Conservation (phyloP, 2,329 filamentous ascomycete genomes). For the Botrytis elliptica region DNA sequence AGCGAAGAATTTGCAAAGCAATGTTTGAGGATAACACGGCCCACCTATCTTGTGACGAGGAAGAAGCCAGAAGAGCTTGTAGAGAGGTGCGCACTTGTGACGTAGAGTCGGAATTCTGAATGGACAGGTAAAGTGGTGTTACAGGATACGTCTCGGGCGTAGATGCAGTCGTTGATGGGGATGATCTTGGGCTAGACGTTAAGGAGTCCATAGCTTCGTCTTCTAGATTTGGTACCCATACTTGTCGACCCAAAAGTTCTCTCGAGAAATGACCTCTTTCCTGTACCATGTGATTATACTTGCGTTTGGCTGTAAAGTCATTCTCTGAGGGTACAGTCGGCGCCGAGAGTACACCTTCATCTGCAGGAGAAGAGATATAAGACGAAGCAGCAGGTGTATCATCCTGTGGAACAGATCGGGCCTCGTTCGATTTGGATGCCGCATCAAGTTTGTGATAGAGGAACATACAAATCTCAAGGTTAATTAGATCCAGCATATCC, state of each 20-base stretch:
- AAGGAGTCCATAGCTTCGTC: slow-evolving; percentile 28
- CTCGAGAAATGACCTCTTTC: slow-evolving; percentile 32
- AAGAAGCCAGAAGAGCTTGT: slow-evolving; percentile 37
- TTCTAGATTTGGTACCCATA: slow-evolving; percentile 33
- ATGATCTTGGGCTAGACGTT: slow-evolving; percentile 35
- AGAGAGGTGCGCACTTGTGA: slow-evolving; percentile 35
- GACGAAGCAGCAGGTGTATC: slow-evolving; percentile 32
- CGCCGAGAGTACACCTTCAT: slow-evolving; percentile 31
- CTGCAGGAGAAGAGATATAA: slow-evolving; percentile 32
- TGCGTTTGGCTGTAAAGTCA: slow-evolving; percentile 32
- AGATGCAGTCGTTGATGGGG: slow-evolving; percentile 36
- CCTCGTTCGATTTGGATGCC: slow-evolving; percentile 28
- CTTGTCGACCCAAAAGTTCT: slow-evolving; percentile 29
- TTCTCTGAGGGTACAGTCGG: slow-evolving; percentile 35
- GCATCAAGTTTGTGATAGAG: slow-evolving; percentile 35
- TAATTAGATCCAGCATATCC: slow-evolving; percentile 61
- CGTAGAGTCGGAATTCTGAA: slow-evolving; percentile 30
- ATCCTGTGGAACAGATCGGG: slow-evolving; percentile 26
- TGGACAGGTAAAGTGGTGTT: slow-evolving; percentile 35
- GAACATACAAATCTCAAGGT: slow-evolving; percentile 57
- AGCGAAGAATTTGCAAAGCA: slow-evolving; percentile 39
- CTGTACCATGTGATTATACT: slow-evolving; percentile 23
- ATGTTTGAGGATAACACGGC: slow-evolving; percentile 30
- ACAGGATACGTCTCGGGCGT: slow-evolving; percentile 32
- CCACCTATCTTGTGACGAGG: slow-evolving; percentile 36